phyloP scores from a whole-genome alignment of 179 eudicot species.

The Sideroxylon spinosum region DNA sequence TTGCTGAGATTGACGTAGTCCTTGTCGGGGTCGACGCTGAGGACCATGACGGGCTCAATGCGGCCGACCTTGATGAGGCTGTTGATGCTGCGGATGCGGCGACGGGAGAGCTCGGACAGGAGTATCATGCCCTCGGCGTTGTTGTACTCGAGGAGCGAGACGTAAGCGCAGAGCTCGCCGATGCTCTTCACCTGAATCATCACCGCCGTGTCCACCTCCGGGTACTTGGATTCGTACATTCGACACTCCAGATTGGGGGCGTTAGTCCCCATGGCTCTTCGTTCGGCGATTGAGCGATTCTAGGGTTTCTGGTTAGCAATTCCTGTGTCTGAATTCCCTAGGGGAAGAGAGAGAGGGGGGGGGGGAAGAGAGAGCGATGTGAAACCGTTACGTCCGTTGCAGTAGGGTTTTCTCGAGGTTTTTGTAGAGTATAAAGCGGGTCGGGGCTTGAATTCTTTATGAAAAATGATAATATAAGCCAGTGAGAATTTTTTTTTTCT shows the following conservation, averaged over 20 bases:
- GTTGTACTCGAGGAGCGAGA: constrained; percentile 65
- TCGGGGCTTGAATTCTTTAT: too few relatives aligned
- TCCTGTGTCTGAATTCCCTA: too few relatives aligned
- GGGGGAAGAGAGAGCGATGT: too few relatives aligned
- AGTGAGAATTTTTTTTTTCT: too few relatives aligned
- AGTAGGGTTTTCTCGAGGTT: too few relatives aligned
- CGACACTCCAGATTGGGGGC: constrained; percentile 62
- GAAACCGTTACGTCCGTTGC: too few relatives aligned
- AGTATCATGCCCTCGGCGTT: constrained; percentile 89
- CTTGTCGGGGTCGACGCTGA: constrained; percentile 67
- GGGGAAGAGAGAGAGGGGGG: too few relatives aligned
- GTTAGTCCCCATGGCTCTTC: constrained; percentile 38
- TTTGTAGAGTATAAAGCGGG: too few relatives aligned
- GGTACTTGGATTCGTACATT: constrained; percentile 69
- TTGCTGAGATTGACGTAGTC: constrained; percentile 77
- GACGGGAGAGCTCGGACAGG: constrained; percentile 73
- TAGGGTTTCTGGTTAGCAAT: constrained; percentile 12
- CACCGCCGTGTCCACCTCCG: constrained; percentile 78
- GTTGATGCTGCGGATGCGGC: constrained; percentile 66
- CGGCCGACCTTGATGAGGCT: constrained; percentile 75
- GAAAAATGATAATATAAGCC: too few relatives aligned
- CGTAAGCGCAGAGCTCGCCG: constrained; percentile 79
- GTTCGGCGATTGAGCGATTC: background rate
- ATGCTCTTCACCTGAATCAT: constrained; percentile 80
- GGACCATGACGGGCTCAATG: constrained; percentile 78